Evolutionary conservation across 1,284 basidiomycete genomes (phyloP).

Genomic region (Polyporus tsugae): DNA sequence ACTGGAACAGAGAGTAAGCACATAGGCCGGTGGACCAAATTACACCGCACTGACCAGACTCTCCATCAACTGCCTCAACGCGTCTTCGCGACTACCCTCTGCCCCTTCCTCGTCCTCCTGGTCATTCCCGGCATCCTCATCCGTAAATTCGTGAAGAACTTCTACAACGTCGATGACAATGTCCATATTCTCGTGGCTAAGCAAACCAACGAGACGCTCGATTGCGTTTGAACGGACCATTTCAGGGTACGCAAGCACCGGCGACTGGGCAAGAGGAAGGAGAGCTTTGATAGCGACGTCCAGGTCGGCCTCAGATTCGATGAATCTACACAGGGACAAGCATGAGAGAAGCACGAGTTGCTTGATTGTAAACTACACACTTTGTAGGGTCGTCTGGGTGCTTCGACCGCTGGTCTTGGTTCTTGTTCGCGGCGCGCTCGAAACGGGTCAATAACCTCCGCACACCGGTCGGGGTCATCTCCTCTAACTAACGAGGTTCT

Average conservation of each 20-base stretch:
- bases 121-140: conserved; percentile 92
- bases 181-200: conserved; percentile 94
- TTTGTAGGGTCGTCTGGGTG: conserved; percentile 91
- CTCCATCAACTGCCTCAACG: conserved; percentile 78
- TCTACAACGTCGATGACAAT: conserved; percentile 94
- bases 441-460: conserved; percentile 83
- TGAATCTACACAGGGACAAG: conserved; percentile 73
- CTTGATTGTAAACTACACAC: conserved; percentile 52
- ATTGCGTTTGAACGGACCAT: conserved; percentile 81
- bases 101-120: conserved; percentile 75
- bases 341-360: conserved; percentile 1
- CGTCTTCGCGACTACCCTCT: conserved; percentile 67
- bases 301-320: conserved; percentile 97
- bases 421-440: conserved; percentile 91
- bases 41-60: conserved; percentile 65
- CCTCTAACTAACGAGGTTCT: conserved; percentile 58
- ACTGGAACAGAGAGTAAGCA: conserved; percentile 49
- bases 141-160: conserved; percentile 92
- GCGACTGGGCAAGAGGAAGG: conserved; percentile 89
- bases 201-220: conserved; percentile 78
- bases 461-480: conserved; percentile 74
- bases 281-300: conserved; percentile 88
- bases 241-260: conserved; percentile 88
- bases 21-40: no score
- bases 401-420: conserved; percentile 94